Base-by-base conservation (phyloP, 2,329 filamentous ascomycete genomes). In the Phialophora expanda region DNA sequence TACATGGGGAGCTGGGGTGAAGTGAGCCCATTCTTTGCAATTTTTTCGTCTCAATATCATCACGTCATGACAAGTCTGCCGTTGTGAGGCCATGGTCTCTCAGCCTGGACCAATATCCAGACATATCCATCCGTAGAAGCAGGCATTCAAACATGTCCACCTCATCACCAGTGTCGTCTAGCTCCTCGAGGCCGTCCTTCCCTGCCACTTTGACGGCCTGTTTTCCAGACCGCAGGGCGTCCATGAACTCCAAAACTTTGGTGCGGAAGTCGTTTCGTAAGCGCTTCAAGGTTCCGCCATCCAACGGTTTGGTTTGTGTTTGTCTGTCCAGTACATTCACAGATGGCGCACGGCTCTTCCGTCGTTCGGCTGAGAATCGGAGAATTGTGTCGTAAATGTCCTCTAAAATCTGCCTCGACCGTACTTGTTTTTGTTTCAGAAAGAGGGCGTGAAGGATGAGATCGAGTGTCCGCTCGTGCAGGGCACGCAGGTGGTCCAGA, bases 311-410 rank as follows among this genome's bases (percentile, higher is more conserved):
- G 77, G n/a, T 70, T 69, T n/a, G 8, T 12, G n/a, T 70, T 69
- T n/a, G 8, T 12, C 38, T 24, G 14, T n/a, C 22, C n/a, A 22
- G 12, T 9, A 30, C 22, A 12, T 6, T 5, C 44, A 9, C 17
- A 22, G 6, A 20, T 30, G 20, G 8, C 32, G 14, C 28, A 7
- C 20, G 11, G 12, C 8, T 20, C 28, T 38, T 22, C 68, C 73
- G 75, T 57, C 74, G 77, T 41, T 78, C 67, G 51, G 76, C 74
- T 62, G 89, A 87, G 74, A 95, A 95, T 12, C 83, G 80, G 11
- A 97, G 79, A n/a, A 96, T 85, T 0, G 86, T 77, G 0, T 82
- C 81, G 69, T 96, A 94, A 1, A 94, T 90, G 20, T 90, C 89
- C 67, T 96, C 90, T 0, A 97, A 79, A 0, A 96, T 79, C 46